These are phyloP conservation scores for Hamamelis virginiana DNA, from an alignment of 164 flowering plant species.

Conservation along the genomic window DNA sequence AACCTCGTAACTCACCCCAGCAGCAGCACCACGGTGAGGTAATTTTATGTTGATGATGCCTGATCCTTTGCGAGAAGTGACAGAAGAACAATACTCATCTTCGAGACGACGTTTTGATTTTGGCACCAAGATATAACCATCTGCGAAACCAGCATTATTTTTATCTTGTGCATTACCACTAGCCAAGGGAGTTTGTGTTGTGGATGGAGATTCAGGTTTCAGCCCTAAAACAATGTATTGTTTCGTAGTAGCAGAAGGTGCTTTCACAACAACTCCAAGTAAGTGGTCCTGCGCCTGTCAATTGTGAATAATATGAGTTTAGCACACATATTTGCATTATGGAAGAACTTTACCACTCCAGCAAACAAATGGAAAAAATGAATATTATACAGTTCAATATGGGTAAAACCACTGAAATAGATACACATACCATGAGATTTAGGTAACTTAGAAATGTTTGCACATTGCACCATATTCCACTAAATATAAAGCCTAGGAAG, in stretches of 20 bases:
- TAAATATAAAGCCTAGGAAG: too few relatives aligned
- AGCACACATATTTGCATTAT: slow-evolving; percentile 5
- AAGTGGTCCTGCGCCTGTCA: slow-evolving; percentile 81
- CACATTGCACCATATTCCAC: too few relatives aligned
- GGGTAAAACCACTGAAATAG: too few relatives aligned
- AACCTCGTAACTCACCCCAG: slow-evolving; percentile 81
- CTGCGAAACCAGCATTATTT: slow-evolving; percentile 31
- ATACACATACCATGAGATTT: too few relatives aligned
- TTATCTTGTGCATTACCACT: slow-evolving; percentile 36
- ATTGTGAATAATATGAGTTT: slow-evolving; percentile 12
- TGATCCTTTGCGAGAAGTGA: slow-evolving; percentile 63
- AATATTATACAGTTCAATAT: neutral
- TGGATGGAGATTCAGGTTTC: slow-evolving; percentile 58
- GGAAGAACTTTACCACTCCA: neutral
- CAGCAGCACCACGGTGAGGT: slow-evolving; percentile 72
- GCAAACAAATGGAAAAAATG: neutral
- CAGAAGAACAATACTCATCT: slow-evolving; percentile 56
- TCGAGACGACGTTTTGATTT: slow-evolving; percentile 68
- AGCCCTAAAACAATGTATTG: slow-evolving; percentile 70
- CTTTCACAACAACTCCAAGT: slow-evolving; percentile 81
- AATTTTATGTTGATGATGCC: slow-evolving; percentile 65
- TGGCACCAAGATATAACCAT: slow-evolving; percentile 54
- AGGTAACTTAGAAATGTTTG: too few relatives aligned
- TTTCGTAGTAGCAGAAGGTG: slow-evolving; percentile 51
- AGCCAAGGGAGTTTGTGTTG: slow-evolving; percentile 27